Evolutionary conservation across 2,329 filamentous ascomycete genomes (phyloP).

Genomic region (Pyricularia sp.): DNA sequence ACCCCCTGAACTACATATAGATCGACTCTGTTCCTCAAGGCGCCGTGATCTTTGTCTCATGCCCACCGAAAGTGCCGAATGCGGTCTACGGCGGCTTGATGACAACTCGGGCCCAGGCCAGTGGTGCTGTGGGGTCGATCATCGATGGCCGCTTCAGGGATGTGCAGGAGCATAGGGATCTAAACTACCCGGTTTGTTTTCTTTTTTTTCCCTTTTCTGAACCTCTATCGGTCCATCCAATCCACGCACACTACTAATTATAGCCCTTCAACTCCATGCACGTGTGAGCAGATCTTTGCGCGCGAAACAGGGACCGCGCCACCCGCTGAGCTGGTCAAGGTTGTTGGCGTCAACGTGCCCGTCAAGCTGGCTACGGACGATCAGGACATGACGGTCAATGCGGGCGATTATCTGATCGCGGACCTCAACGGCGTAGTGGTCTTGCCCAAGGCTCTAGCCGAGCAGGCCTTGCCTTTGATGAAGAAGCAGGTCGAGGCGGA

Average conservation of each 20-base stretch:
- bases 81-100: slow-evolving; percentile 46
- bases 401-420: slow-evolving; percentile 34
- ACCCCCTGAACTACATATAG: slow-evolving; percentile 20
- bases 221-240: not conserved
- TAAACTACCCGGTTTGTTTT: slow-evolving; percentile 30
- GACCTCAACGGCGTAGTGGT: slow-evolving; percentile 37
- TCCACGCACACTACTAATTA: not conserved
- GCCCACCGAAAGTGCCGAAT: slow-evolving; percentile 33
- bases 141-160: slow-evolving; percentile 44
- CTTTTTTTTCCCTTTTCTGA: too few species aligned
- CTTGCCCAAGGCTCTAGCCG: slow-evolving; percentile 27
- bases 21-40: slow-evolving; percentile 38
- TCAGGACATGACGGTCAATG: slow-evolving; percentile 27
- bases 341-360: slow-evolving; percentile 29
- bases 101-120: slow-evolving; percentile 34
- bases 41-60: slow-evolving; percentile 40
- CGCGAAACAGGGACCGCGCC: slow-evolving; percentile 34
- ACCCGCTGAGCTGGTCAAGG: slow-evolving; percentile 30
- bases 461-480: slow-evolving; percentile 30
- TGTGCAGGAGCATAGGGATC: slow-evolving; percentile 40
- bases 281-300: slow-evolving; percentile 26
- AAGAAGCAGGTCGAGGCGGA: slow-evolving; percentile 30
- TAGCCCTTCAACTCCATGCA: not conserved
- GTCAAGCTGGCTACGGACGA: slow-evolving; percentile 26
- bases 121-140: slow-evolving; percentile 35